Evolutionary conservation across 2,329 filamentous ascomycete species (phyloP).

Genomic region (Cryphonectria nitschkei): DNA sequence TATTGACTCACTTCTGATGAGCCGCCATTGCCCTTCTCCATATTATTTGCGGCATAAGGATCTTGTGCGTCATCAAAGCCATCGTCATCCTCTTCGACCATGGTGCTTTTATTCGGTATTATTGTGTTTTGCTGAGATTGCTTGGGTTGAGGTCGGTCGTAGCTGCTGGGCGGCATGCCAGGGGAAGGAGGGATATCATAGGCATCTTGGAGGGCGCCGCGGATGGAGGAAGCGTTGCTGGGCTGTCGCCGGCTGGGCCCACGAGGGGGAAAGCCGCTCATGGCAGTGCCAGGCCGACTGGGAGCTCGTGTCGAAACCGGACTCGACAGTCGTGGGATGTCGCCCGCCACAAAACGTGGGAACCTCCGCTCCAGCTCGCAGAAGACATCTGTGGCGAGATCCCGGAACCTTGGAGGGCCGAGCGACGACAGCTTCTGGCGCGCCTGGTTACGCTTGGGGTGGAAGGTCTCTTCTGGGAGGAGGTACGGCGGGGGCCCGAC

Average conservation of each 20-base stretch:
- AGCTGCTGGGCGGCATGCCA: slow-evolving; percentile 63
- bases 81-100: slow-evolving; percentile 94
- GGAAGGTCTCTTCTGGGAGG: slow-evolving; percentile 84
- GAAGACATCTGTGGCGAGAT: slow-evolving; percentile 94
- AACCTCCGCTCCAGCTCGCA: slow-evolving; percentile 91
- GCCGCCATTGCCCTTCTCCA: slow-evolving; percentile 27
- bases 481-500: slow-evolving; percentile 70
- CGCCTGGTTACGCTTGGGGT: slow-evolving; percentile 97
- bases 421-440: slow-evolving; percentile 91
- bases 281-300: slow-evolving; percentile 65
- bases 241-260: slow-evolving; percentile 58
- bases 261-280: slow-evolving; percentile 55
- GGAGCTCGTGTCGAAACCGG: slow-evolving; percentile 66
- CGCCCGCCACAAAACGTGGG: slow-evolving; percentile 74
- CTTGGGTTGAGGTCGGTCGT: slow-evolving; percentile 79
- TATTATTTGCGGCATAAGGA: slow-evolving; percentile 49
- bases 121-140: slow-evolving; percentile 95
- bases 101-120: slow-evolving; percentile 95
- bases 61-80: slow-evolving; percentile 63
- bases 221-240: slow-evolving; percentile 66
- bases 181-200: slow-evolving; percentile 64
- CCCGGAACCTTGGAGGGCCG: slow-evolving; percentile 82
- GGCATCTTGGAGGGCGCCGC: slow-evolving; percentile 44
- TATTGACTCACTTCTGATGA: slow-evolving; percentile 44
- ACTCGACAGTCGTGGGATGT: slow-evolving; percentile 71